Percentiles rank a stretch among this genome's conserved stretches.
Conservation (phyloP, 2,329 filamentous ascomycete species). For the Fusarium subglutinans region DNA sequence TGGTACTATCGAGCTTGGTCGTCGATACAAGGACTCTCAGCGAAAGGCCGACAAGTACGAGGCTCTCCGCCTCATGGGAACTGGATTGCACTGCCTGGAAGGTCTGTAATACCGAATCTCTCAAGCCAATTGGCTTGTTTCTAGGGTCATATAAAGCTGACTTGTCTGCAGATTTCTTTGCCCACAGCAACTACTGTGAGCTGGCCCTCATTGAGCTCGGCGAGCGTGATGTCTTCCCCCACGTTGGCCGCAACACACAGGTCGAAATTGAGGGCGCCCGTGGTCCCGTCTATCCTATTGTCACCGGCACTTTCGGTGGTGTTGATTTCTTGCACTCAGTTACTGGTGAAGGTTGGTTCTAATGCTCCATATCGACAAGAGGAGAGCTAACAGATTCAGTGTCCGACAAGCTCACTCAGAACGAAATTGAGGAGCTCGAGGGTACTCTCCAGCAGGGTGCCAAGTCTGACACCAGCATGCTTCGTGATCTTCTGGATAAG, state of each 20-base stretch:
- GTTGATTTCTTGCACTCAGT: conserved; percentile 95
- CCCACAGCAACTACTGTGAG: conserved; percentile 93
- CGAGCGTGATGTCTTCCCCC: conserved; percentile 83
- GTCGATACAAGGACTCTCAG: conserved; percentile 68
- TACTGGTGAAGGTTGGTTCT: conserved; percentile 66
- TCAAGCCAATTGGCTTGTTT: not conserved
- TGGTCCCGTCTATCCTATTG: conserved; percentile 76
- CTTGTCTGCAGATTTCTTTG: conserved; percentile 74
- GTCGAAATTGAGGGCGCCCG: conserved; percentile 74
- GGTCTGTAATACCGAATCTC: conserved; percentile 51
- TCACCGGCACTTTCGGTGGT: conserved; percentile 93
- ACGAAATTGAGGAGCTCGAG: conserved; percentile 88
- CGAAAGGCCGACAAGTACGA: conserved; percentile 82
- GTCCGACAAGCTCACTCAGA: conserved; percentile 89
- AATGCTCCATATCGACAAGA: not conserved
- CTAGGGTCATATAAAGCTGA: conserved; percentile 10
- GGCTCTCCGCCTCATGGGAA: conserved; percentile 85
- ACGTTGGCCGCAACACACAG: conserved; percentile 80
- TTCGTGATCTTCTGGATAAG: conserved; percentile 82
- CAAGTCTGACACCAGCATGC: conserved; percentile 74
- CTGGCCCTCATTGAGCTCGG: conserved; percentile 88
- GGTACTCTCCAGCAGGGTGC: conserved; percentile 76
- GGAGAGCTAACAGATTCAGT: conserved; percentile 56
- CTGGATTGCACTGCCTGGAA: conserved; percentile 88
- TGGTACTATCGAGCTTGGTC: conserved; percentile 80